A percentile compares a stretch with the other conserved stretches of the same genome.
These are phyloP conservation scores for Ramaria rubella DNA, from an alignment of 768 basidiomycete species.

Conservation along the genomic window DNA sequence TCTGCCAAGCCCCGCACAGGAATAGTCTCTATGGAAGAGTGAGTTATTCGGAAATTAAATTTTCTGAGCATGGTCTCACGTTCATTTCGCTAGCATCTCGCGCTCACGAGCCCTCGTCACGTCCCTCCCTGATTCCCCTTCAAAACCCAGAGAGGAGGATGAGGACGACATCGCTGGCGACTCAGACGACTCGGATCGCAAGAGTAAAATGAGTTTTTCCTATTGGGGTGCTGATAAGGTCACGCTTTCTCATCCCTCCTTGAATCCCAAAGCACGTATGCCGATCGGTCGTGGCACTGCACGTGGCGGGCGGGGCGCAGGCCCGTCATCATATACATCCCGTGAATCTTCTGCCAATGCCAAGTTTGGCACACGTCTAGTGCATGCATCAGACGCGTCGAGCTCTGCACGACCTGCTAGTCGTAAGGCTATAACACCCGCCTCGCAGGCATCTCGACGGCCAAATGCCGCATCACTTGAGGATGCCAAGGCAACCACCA, in stretches of 20 bases:
- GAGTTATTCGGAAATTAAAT: constrained; percentile 26
- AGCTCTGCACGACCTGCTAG: constrained; percentile 51
- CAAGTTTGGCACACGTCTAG: constrained; percentile 82
- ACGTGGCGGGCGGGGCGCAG: constrained; percentile 12
- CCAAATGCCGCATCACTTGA: constrained; percentile 28
- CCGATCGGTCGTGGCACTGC: constrained; percentile 8
- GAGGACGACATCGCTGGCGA: constrained; percentile 46
- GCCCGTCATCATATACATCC: constrained; percentile 14
- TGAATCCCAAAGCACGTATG: constrained; percentile 33
- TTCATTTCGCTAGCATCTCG: constrained; percentile 29
- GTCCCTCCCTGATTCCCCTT: constrained; percentile 40
- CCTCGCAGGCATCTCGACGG: constrained; percentile 20
- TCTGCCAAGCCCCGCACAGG: constrained; percentile 71
- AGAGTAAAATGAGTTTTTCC: constrained; percentile 91
- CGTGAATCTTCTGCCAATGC: constrained; percentile 85
- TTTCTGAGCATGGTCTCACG: too few species aligned
- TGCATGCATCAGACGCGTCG: constrained; percentile 48
- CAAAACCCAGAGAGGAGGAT: constrained; percentile 45
- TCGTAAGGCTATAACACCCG: constrained; percentile 43
- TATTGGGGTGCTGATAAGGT: constrained; percentile 92
- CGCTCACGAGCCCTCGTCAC: constrained; percentile 54
- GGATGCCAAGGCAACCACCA: constrained; percentile 55
- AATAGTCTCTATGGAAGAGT: constrained; percentile 90
- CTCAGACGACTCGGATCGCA: constrained; percentile 81
- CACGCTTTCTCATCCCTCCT: constrained; percentile 72